These are phyloP conservation scores for Kodamaea lidongshanica DNA, from an alignment of 805 yeast species.

Conservation along the genomic window DNA sequence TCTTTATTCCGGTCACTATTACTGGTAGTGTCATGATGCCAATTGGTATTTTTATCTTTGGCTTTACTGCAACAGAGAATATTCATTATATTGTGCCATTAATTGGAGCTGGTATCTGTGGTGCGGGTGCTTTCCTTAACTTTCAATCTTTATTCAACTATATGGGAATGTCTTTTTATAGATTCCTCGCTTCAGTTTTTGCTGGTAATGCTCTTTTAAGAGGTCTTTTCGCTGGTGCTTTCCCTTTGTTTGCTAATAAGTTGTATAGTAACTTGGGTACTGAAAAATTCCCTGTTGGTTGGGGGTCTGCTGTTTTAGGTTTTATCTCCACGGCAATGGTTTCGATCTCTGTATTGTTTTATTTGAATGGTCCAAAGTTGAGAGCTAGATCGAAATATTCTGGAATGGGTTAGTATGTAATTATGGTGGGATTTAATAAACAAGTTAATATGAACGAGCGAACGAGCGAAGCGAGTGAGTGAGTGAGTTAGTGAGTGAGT, in stretches of 20 bases:
- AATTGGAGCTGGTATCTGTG: conserved; percentile 17
- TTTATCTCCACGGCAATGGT: conserved; percentile 40
- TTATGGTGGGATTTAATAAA: too few species aligned
- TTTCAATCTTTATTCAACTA: conserved; percentile 51
- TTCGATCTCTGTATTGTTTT: conserved; percentile 42
- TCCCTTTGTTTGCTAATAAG: conserved; percentile 59
- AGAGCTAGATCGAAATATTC: conserved; percentile 41
- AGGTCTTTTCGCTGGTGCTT: conserved; percentile 48
- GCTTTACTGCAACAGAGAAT: conserved; percentile 15
- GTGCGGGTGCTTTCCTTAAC: conserved; percentile 21
- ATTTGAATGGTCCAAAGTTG: conserved; percentile 39
- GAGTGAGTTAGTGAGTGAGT: too few species aligned
- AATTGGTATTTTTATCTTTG: conserved; percentile 18
- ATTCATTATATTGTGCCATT: conserved; percentile 18
- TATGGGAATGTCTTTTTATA: conserved; percentile 42
- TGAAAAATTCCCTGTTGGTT: conserved; percentile 47
- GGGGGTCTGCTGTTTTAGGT: conserved; percentile 50
- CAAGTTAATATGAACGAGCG: too few species aligned
- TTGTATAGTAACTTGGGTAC: conserved; percentile 50
- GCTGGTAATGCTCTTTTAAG: conserved; percentile 53
- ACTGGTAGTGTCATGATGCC: conserved; percentile 18
- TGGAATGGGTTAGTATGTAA: too few species aligned
- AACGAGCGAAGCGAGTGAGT: too few species aligned
- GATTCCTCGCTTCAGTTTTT: conserved; percentile 51
- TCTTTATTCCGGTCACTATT: conserved; percentile 17